These are phyloP conservation scores for Spinacia oleracea DNA, from an alignment of 179 eudicot genomes.

Conservation along the genomic window DNA sequence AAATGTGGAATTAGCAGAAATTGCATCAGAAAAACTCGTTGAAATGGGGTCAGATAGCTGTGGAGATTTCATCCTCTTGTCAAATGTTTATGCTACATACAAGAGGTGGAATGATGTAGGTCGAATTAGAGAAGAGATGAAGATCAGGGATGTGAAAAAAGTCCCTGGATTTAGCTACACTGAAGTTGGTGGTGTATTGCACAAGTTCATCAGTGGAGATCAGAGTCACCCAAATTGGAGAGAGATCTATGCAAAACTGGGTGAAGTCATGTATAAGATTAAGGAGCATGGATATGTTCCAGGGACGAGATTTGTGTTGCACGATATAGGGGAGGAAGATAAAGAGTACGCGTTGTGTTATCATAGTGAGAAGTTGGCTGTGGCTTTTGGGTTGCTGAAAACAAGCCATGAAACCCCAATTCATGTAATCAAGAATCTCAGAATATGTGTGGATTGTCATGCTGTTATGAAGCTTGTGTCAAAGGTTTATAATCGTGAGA, in stretches of 20 bases:
- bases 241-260: constrained; percentile 68
- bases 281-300: constrained; percentile 64
- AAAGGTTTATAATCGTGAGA: constrained; percentile 62
- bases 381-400: constrained; percentile 78
- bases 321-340: constrained; percentile 84
- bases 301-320: constrained; percentile 71
- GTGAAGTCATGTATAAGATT: constrained; percentile 58
- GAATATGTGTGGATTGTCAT: constrained; percentile 95
- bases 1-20: constrained; percentile 69
- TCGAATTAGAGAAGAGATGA: constrained; percentile 70
- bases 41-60: constrained; percentile 76
- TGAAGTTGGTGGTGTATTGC: constrained; percentile 56
- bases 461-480: constrained; percentile 73
- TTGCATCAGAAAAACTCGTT: constrained; percentile 61
- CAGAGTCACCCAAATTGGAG: constrained; percentile 48
- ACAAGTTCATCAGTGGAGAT: constrained; percentile 73
- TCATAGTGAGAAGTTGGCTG: constrained; percentile 84
- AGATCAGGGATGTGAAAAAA: constrained; percentile 56
- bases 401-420: constrained; percentile 44
- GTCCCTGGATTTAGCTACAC: constrained; percentile 84
- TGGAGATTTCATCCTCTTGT: constrained; percentile 75
- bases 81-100: constrained; percentile 66
- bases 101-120: constrained; percentile 80
- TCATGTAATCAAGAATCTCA: constrained; percentile 75
- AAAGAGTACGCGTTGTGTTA: constrained; percentile 66